Percentiles rank a stretch among this genome's conserved stretches.
Conservation (phyloP, 768 basidiomycete genomes). For the Boletus sp. region DNA sequence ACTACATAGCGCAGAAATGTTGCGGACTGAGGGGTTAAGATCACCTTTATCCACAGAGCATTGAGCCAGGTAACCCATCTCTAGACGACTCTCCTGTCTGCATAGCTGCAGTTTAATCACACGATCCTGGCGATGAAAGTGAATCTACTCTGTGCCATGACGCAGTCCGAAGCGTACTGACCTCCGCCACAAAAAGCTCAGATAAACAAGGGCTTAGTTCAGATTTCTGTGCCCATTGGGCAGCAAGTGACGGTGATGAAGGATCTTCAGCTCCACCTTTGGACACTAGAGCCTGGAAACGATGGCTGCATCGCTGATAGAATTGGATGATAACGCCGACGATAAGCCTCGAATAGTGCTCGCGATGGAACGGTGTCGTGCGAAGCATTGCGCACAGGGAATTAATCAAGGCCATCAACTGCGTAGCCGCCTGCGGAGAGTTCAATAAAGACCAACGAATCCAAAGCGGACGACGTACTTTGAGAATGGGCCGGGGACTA, state of each 20-base stretch:
- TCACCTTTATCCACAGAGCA: conserved; percentile 56
- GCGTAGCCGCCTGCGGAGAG: conserved; percentile 66
- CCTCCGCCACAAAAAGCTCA: conserved; percentile 57
- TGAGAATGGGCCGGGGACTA: conserved; percentile 73
- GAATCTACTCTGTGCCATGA: conserved; percentile 1
- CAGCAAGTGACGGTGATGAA: conserved; percentile 50
- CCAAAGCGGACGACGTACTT: conserved; percentile 43
- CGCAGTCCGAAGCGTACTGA: conserved; percentile 33
- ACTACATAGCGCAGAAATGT: conserved; percentile 70
- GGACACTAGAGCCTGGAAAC: conserved; percentile 74
- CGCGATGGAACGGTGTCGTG: conserved; percentile 90
- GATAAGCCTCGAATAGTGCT: conserved; percentile 92
- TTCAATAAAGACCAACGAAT: neutral
- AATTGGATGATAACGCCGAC: conserved; percentile 94
- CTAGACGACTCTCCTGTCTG: conserved; percentile 77
- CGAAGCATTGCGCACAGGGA: conserved; percentile 89
- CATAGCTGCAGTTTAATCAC: conserved; percentile 55
- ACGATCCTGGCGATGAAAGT: conserved; percentile 34
- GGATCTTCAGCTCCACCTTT: conserved; percentile 40
- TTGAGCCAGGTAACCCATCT: conserved; percentile 63
- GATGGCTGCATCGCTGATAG: conserved; percentile 89
- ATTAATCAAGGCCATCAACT: conserved; percentile 86
- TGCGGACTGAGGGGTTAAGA: conserved; percentile 68
- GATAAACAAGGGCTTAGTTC: conserved; percentile 75
- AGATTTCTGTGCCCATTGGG: conserved; percentile 82